Evolutionary conservation across 805 yeast genomes (phyloP).

Genomic region (Candida argentea): DNA sequence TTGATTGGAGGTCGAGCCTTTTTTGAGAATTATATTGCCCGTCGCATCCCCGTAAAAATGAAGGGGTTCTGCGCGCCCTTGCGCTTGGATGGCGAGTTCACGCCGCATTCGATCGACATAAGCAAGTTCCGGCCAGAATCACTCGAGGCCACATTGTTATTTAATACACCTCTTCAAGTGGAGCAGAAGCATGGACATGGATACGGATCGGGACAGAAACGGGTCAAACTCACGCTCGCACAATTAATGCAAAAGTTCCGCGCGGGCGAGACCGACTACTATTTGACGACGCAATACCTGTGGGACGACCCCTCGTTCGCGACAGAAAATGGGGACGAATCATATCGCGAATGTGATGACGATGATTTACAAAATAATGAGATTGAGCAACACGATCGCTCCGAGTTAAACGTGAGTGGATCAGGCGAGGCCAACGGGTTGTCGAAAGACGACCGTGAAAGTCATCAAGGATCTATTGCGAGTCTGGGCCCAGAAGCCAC

Average conservation of each 20-base stretch:
- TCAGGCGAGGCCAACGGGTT: no score
- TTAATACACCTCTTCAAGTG: constrained; percentile 36
- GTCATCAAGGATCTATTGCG: constrained; percentile 14
- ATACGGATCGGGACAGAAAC: constrained; percentile 53
- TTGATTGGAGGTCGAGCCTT: constrained; percentile 12
- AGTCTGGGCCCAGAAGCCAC: constrained; percentile 7
- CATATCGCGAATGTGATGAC: constrained; percentile 9
- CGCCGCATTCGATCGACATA: constrained; percentile 1
- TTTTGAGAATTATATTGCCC: constrained; percentile 26
- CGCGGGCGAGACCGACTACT: constrained; percentile 36
- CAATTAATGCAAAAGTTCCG: constrained; percentile 37
- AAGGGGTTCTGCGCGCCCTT: not conserved
- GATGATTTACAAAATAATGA: constrained; percentile 13
- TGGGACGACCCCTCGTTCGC: constrained; percentile 5
- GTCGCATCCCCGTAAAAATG: constrained; percentile 43
- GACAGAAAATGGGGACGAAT: constrained; percentile 3
- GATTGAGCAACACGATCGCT: constrained; percentile 4
- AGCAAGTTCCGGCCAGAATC: constrained; percentile 4
- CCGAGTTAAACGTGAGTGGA: not conserved
- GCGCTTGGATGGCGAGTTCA: not conserved
- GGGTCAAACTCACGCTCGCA: constrained; percentile 40
- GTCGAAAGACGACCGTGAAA: constrained; percentile 10
- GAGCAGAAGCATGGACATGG: constrained; percentile 53
- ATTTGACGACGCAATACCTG: constrained; percentile 60
- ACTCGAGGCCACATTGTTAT: constrained; percentile 27